These are phyloP conservation scores for Agroathelia rolfsii DNA, from an alignment of 1,284 basidiomycete species.

Conservation along the genomic window DNA sequence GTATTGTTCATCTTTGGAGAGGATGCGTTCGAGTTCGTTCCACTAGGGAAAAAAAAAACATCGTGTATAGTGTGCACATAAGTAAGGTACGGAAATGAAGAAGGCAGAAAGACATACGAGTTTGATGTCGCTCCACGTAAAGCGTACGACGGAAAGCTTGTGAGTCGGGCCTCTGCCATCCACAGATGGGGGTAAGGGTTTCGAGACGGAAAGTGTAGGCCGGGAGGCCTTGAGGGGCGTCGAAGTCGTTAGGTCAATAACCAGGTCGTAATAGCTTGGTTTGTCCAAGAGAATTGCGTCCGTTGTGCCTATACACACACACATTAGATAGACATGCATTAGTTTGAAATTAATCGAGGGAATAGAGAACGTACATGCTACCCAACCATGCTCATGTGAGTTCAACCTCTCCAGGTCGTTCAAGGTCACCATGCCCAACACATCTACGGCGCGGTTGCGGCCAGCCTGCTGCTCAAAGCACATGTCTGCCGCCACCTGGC, in stretches of 20 bases:
- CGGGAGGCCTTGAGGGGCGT: conserved; percentile 48
- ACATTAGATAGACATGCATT: conserved; percentile 1
- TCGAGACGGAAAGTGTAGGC: conserved; percentile 54
- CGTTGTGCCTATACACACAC: conserved; percentile 44
- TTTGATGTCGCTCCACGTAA: conserved; percentile 73
- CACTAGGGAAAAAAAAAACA: conserved; percentile 31
- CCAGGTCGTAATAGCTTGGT: conserved; percentile 62
- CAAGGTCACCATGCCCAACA: conserved; percentile 70
- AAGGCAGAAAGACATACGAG: conserved; percentile 32
- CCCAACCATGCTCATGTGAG: conserved; percentile 61
- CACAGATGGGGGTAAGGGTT: conserved; percentile 28
- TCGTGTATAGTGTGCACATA: background rate
- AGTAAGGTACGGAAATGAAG: background rate
- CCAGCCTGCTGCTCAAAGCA: conserved; percentile 50
- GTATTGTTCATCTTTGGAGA: conserved; percentile 35
- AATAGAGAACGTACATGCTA: conserved; percentile 46
- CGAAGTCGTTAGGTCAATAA: conserved; percentile 65
- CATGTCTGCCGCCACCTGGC: conserved; percentile 63
- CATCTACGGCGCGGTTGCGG: conserved; percentile 18
- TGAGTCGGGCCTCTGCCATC: conserved; percentile 33
- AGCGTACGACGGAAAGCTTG: conserved; percentile 51
- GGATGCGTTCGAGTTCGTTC: conserved; percentile 61
- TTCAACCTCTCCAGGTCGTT: conserved; percentile 55
- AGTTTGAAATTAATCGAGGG: background rate
- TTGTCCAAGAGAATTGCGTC: conserved; percentile 75